A percentile compares a stretch with the other conserved stretches of the same genome.
phyloP scores from a whole-genome alignment of 306 rosid genomes.

The Dalbergia cochinchinensis region DNA sequence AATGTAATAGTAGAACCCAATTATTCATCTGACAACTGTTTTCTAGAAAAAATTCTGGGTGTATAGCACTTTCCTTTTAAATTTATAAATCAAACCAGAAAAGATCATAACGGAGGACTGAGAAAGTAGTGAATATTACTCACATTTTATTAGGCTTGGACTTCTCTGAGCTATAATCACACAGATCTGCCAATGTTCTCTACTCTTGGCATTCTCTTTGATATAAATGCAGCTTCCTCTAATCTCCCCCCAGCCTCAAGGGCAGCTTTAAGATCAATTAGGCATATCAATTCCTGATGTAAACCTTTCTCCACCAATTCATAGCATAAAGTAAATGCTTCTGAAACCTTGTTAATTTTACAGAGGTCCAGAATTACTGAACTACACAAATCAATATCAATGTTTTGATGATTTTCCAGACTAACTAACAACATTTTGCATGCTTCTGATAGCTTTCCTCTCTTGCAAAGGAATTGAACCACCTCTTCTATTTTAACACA shows the following conservation, averaged over 20 bases:
- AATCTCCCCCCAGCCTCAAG: slow-evolving; percentile 62
- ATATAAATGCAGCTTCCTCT: slow-evolving; percentile 72
- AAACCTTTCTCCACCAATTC: slow-evolving; percentile 70
- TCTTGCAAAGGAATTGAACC: slow-evolving; percentile 61
- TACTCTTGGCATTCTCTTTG: slow-evolving; percentile 59
- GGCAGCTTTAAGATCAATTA: slow-evolving; percentile 59
- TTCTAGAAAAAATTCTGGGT: too few species aligned
- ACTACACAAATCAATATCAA: slow-evolving; percentile 55
- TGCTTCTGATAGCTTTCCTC: slow-evolving; percentile 67
- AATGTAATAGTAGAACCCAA: too few species aligned
- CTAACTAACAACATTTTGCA: slow-evolving; percentile 64
- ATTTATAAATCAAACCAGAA: not conserved
- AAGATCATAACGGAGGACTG: not conserved
- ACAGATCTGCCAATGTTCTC: slow-evolving; percentile 32
- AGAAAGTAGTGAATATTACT: slow-evolving; percentile 33
- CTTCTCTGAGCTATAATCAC: slow-evolving; percentile 44
- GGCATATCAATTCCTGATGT: slow-evolving; percentile 64
- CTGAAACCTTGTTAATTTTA: slow-evolving; percentile 61
- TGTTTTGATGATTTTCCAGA: slow-evolving; percentile 58
- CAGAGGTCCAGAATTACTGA: slow-evolving; percentile 66
- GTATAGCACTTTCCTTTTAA: not conserved
- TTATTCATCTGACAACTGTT: too few species aligned
- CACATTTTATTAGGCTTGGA: slow-evolving; percentile 39
- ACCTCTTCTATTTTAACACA: slow-evolving; percentile 67
- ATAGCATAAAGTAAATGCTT: slow-evolving; percentile 78